phyloP scores from a whole-genome alignment of 1,139 yeast genomes.

The Pichia sp. region DNA sequence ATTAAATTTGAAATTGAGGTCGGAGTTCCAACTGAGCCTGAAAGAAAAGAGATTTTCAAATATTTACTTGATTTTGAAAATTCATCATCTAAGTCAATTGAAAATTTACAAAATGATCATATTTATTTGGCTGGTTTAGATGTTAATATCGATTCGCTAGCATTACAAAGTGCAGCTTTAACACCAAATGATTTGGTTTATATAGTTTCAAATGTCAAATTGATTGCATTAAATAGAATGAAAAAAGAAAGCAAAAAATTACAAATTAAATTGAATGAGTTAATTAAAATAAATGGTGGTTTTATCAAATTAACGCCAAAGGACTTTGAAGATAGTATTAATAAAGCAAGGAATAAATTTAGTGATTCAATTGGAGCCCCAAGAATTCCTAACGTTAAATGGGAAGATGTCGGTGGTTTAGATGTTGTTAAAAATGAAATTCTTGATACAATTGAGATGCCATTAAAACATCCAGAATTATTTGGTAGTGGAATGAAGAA shows the following conservation, averaged over 20 bases:
- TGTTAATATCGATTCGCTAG: constrained; percentile 52
- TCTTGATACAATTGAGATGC: constrained; percentile 92
- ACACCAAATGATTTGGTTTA: constrained; percentile 78
- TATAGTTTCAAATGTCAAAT: constrained; percentile 61
- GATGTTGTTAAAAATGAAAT: constrained; percentile 88
- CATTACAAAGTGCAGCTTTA: constrained; percentile 87
- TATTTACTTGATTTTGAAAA: constrained; percentile 34
- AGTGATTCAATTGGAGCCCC: constrained; percentile 97
- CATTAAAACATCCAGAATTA: constrained; percentile 84
- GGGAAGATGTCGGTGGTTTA: constrained; percentile 94
- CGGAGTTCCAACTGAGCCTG: constrained; percentile 72
- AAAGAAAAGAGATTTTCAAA: constrained; percentile 58
- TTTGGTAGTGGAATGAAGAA: constrained; percentile 85
- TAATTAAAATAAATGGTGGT: constrained; percentile 41
- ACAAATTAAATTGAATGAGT: constrained; percentile 20
- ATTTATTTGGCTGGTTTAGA: constrained; percentile 38
- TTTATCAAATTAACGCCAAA: constrained; percentile 47
- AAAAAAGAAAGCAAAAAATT: constrained; percentile 25
- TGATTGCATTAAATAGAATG: constrained; percentile 50
- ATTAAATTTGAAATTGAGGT: constrained; percentile 74
- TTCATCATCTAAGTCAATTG: neutral
- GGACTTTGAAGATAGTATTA: constrained; percentile 69
- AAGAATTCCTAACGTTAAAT: constrained; percentile 84
- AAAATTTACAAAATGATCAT: constrained; percentile 6
- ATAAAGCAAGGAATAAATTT: constrained; percentile 78